These are phyloP conservation scores for Plenodomus lindquistii DNA, from an alignment of 2,329 filamentous ascomycete species.

Conservation along the genomic window DNA sequence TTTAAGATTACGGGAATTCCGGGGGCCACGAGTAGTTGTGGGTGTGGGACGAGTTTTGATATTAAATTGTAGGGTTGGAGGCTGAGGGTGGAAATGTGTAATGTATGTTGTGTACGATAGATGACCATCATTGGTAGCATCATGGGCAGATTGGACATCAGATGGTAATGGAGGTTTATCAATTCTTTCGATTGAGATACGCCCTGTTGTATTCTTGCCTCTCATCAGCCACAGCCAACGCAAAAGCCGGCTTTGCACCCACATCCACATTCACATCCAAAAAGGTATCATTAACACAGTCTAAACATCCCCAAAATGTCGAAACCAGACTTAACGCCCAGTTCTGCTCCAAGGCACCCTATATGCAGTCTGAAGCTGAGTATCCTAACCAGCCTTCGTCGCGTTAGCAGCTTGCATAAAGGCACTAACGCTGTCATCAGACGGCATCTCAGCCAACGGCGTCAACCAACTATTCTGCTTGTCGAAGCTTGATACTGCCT, in stretches of 20 bases:
- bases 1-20: slow-evolving; percentile 98
- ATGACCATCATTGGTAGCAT: too few species aligned
- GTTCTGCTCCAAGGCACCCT: too few species aligned
- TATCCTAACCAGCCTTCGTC: slow-evolving; percentile 11
- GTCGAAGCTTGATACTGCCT: slow-evolving; percentile 41
- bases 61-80: slow-evolving; percentile 60
- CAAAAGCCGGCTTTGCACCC: too few species aligned
- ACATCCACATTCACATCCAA: too few species aligned
- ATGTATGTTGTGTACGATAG: not conserved
- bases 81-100: too few species aligned
- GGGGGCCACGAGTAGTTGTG: slow-evolving; percentile 87
- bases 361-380: too few species aligned
- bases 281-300: too few species aligned
- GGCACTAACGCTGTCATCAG: slow-evolving; percentile 31
- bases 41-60: slow-evolving; percentile 97
- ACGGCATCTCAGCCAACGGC: slow-evolving; percentile 36
- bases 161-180: too few species aligned
- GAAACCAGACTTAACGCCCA: not conserved
- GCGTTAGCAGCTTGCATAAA: slow-evolving; percentile 18
- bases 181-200: not conserved
- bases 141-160: too few species aligned
- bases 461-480: slow-evolving; percentile 33
- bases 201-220: not conserved
- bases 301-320: not conserved
- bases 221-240: not conserved